Evolutionary conservation across 2,329 filamentous ascomycete genomes (phyloP).

Genomic region (Aspergillus puulaauensis): DNA sequence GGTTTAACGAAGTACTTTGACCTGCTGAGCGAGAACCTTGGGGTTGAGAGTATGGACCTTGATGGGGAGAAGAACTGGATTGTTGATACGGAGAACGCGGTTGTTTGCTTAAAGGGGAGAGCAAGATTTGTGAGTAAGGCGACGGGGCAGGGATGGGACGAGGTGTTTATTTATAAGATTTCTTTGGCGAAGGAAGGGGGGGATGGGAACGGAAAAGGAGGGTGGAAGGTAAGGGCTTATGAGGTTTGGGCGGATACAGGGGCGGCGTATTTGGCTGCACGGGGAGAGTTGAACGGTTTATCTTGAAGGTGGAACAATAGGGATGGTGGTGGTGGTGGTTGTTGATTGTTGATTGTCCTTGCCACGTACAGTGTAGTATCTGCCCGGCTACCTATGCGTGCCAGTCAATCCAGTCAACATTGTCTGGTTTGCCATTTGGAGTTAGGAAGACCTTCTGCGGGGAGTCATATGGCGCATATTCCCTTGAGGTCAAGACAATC

Average conservation of each 20-base stretch:
- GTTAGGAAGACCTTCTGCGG: constrained; percentile 48
- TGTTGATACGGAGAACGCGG: constrained; percentile 33
- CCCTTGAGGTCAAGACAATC: constrained; percentile 44
- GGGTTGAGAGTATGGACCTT: constrained; percentile 39
- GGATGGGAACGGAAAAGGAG: not conserved
- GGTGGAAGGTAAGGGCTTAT: constrained; percentile 40
- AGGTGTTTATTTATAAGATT: constrained; percentile 42
- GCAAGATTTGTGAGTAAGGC: constrained; percentile 35
- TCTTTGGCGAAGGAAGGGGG: constrained; percentile 31
- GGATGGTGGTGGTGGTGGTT: not conserved
- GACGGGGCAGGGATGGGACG: constrained; percentile 41
- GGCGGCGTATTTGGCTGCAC: constrained; percentile 42
- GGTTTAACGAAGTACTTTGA: constrained; percentile 40
- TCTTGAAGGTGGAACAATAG: not conserved
- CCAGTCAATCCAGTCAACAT: constrained; percentile 52
- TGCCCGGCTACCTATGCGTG: not conserved
- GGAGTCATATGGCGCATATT: constrained; percentile 40
- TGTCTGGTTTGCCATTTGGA: constrained; percentile 46
- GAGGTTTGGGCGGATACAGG: constrained; percentile 47
- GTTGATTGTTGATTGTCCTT: not conserved
- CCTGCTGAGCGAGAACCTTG: constrained; percentile 29
- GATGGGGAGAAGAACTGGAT: constrained; percentile 36
- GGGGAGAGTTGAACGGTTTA: constrained; percentile 16
- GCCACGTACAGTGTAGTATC: not conserved
- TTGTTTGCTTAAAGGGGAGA: constrained; percentile 34